Evolutionary conservation across 495 filamentous ascomycete species (phyloP).

Genomic region (Daldinia decipiens): DNA sequence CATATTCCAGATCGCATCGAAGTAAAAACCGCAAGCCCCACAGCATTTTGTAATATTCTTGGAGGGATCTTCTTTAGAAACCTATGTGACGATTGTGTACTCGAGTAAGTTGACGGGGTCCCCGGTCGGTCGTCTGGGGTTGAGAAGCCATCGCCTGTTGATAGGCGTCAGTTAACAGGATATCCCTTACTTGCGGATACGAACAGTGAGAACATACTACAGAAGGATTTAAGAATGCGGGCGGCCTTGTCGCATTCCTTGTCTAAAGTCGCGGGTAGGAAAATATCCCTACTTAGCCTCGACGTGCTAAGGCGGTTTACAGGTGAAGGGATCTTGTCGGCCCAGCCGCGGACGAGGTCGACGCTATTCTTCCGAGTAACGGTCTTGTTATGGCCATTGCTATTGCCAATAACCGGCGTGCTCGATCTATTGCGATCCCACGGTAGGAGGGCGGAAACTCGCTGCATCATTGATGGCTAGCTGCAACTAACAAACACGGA

Average conservation of each 20-base stretch:
- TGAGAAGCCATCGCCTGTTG: slow-evolving; percentile 59
- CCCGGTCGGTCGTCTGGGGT: slow-evolving; percentile 51
- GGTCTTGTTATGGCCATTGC: slow-evolving; percentile 20
- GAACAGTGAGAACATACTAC: slow-evolving; percentile 59
- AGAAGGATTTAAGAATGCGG: slow-evolving; percentile 84
- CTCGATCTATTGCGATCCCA: slow-evolving; percentile 58
- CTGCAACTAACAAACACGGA: slow-evolving; percentile 36
- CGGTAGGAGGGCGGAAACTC: slow-evolving; percentile 62
- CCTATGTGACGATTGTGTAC: slow-evolving; percentile 48
- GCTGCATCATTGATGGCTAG: slow-evolving; percentile 55
- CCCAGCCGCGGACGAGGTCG: slow-evolving; percentile 59
- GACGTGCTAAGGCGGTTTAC: slow-evolving; percentile 50
- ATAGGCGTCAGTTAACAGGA: slow-evolving; percentile 20
- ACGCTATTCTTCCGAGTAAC: slow-evolving; percentile 45
- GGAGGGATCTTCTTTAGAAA: slow-evolving; percentile 85
- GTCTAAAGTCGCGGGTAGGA: slow-evolving; percentile 83
- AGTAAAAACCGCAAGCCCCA: slow-evolving; percentile 90
- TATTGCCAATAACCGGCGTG: slow-evolving; percentile 33
- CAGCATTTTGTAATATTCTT: slow-evolving; percentile 82
- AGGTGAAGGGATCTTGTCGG: slow-evolving; percentile 55
- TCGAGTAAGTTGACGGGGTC: slow-evolving; percentile 48
- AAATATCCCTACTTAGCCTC: slow-evolving; percentile 65
- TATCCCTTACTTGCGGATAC: slow-evolving; percentile 2
- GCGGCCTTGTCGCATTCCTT: slow-evolving; percentile 89
- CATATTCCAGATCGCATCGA: slow-evolving; percentile 93